Evolutionary conservation across 768 basidiomycete genomes (phyloP).

Genomic region (Lactifluus volemus): DNA sequence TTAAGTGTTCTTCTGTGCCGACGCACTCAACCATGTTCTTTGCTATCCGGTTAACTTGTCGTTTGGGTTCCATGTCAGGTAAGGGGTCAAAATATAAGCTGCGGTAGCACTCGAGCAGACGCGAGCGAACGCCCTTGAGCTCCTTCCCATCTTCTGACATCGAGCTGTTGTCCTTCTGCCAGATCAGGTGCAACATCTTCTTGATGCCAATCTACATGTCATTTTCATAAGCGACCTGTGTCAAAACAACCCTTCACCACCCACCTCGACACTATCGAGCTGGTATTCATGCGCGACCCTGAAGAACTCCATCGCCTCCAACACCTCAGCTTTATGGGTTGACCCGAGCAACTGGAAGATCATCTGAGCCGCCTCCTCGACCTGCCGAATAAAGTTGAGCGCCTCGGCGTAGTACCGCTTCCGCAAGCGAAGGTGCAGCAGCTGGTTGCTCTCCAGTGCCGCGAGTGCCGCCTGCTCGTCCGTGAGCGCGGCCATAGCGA

Average conservation of each 20-base stretch:
- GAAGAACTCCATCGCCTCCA: constrained; percentile 89
- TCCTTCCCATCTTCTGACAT: constrained; percentile 70
- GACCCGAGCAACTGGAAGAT: constrained; percentile 77
- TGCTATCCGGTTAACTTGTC: constrained; percentile 84
- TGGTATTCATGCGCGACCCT: constrained; percentile 72
- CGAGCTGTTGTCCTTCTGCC: constrained; percentile 86
- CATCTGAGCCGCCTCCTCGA: constrained; percentile 60
- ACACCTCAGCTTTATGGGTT: constrained; percentile 73
- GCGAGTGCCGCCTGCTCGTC: constrained; percentile 67
- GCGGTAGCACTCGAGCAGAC: constrained; percentile 83
- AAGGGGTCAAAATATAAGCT: constrained; percentile 83
- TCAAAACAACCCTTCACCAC: constrained; percentile 9
- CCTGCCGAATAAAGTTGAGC: constrained; percentile 65
- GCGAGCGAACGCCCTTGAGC: constrained; percentile 79
- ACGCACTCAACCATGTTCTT: constrained; percentile 95
- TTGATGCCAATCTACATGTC: constrained; percentile 67
- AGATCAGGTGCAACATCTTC: constrained; percentile 95
- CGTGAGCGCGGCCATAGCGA: constrained; percentile 61
- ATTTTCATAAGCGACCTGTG: background rate
- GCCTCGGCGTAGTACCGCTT: constrained; percentile 87
- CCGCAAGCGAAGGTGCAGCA: constrained; percentile 57
- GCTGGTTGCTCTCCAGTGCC: constrained; percentile 55
- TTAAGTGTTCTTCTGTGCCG: constrained; percentile 26
- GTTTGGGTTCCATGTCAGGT: constrained; percentile 64
- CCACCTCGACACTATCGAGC: constrained; percentile 67